Percentiles rank a stretch among this genome's conserved stretches.
These are phyloP conservation scores for Phytophthora citrophthora DNA, from an alignment of 352 stramenopile species.

Conservation along the genomic window DNA sequence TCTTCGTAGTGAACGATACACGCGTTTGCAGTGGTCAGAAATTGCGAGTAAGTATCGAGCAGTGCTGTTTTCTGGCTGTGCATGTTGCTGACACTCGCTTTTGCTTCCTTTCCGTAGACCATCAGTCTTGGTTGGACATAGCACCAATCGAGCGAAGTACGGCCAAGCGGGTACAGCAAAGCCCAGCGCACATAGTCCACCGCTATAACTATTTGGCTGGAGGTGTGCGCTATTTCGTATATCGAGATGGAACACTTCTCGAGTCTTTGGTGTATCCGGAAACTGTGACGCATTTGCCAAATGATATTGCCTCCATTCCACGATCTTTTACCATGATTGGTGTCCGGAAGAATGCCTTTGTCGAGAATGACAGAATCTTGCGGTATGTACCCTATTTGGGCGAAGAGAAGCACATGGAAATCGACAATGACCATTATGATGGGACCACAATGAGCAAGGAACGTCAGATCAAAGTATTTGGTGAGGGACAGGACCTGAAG, in stretches of 20 bases:
- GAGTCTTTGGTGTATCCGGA: constrained; percentile 49
- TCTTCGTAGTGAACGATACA: constrained; percentile 31
- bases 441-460: constrained; percentile 70
- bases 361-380: constrained; percentile 87
- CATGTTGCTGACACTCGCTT: background rate
- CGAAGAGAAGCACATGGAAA: constrained; percentile 59
- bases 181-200: constrained; percentile 5
- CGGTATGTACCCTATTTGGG: constrained; percentile 91
- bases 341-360: constrained; percentile 73
- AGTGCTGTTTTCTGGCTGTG: background rate
- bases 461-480: constrained; percentile 47
- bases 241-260: constrained; percentile 13
- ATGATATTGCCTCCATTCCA: constrained; percentile 53
- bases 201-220: constrained; percentile 50
- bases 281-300: constrained; percentile 55
- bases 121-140: constrained; percentile 31
- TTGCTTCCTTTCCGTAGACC: constrained; percentile 24
- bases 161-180: constrained; percentile 33
- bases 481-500: constrained; percentile 47
- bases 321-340: constrained; percentile 72
- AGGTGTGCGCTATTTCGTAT: constrained; percentile 45
- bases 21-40: constrained; percentile 36
- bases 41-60: constrained; percentile 38
- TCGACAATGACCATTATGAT: constrained; percentile 68
- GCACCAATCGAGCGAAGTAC: constrained; percentile 43